Evolutionary conservation across 208 protist genomes (phyloP).

Genomic region (Naegleria gruberi): DNA sequence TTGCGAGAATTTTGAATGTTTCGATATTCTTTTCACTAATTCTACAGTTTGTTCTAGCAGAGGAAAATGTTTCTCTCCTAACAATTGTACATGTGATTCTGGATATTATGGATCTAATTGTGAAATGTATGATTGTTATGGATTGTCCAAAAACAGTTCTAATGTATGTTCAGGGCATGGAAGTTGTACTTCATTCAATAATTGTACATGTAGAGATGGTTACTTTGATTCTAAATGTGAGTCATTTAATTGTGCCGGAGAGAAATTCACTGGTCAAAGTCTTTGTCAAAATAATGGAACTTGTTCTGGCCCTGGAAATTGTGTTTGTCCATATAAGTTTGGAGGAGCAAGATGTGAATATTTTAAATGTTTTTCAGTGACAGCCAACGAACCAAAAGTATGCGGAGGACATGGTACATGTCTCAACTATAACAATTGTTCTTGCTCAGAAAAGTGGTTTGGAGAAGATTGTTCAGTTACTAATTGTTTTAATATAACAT

Average conservation of each 20-base stretch:
- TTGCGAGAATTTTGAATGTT: neutral
- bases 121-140: neutral
- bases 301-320: neutral
- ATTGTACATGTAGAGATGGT: neutral
- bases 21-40: neutral
- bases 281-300: neutral
- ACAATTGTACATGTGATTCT: neutral
- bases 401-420: neutral
- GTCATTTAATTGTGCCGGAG: neutral
- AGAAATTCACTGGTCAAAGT: neutral
- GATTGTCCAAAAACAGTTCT: neutral
- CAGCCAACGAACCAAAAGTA: neutral
- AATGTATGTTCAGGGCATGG: neutral
- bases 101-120: neutral
- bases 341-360: neutral
- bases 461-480: neutral
- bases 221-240: neutral
- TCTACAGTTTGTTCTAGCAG: neutral
- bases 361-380: neutral
- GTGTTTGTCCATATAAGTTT: neutral
- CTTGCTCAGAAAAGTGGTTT: neutral
- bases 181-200: neutral
- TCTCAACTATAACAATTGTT: neutral
- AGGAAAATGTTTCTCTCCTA: neutral
- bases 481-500: neutral